Evolutionary conservation across 108 stramenopile species (phyloP).

Genomic region (Chaetoceros muelleri): DNA sequence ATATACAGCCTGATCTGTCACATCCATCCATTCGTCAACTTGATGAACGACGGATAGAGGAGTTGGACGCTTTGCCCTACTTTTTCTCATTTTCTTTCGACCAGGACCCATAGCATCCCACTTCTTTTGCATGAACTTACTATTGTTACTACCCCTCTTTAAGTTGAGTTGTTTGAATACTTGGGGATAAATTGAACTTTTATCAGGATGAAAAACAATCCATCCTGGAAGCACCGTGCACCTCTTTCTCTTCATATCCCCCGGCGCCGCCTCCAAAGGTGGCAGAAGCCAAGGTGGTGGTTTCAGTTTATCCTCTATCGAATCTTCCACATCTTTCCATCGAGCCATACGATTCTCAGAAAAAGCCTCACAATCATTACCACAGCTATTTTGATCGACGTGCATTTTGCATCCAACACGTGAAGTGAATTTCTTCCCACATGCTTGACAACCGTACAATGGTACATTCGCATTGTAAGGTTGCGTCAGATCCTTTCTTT

Average conservation of each 20-base stretch:
- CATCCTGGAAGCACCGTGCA: slow-evolving; percentile 22
- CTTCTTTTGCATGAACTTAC: slow-evolving; percentile 7
- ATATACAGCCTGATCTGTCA: neutral
- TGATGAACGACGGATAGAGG: neutral
- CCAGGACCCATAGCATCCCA: neutral
- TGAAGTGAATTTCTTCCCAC: slow-evolving; percentile 28
- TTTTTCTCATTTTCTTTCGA: slow-evolving; percentile 9
- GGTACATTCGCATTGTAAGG: slow-evolving; percentile 14
- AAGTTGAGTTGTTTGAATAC: slow-evolving; percentile 19
- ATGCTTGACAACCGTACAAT: slow-evolving; percentile 30
- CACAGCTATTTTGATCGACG: slow-evolving; percentile 11
- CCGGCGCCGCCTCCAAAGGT: neutral
- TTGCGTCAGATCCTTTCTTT: slow-evolving; percentile 17
- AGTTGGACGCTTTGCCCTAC: slow-evolving; percentile 2
- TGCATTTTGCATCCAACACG: slow-evolving; percentile 20
- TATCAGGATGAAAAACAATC: slow-evolving; percentile 25
- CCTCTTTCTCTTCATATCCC: slow-evolving; percentile 6
- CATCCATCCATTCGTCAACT: neutral
- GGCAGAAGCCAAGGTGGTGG: neutral
- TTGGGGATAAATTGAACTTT: slow-evolving; percentile 25
- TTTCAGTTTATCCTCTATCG: neutral
- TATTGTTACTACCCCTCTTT: slow-evolving; percentile 24
- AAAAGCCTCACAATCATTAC: slow-evolving; percentile 4
- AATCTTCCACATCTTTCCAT: slow-evolving; percentile 10
- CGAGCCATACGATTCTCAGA: neutral